Evolutionary conservation across 306 rosid species (phyloP), one percentile per base, ranked within the genome.

Genomic region (Quercus suber): DNA sequence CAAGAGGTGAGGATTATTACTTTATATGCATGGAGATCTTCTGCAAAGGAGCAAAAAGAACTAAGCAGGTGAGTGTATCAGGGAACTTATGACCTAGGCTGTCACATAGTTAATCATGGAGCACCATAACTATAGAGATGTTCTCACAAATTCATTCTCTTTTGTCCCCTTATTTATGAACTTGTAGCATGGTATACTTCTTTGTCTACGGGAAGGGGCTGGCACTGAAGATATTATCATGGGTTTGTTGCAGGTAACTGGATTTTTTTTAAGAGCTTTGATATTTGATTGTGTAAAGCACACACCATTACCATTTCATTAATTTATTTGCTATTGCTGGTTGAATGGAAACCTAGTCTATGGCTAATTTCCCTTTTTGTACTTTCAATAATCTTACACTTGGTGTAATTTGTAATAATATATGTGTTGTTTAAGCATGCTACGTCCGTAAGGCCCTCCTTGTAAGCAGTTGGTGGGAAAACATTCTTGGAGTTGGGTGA

Each of bases 161-260:
- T 45, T 74, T 28, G 71, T 52, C 12, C 19, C 11, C 25, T 37
- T 28, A 61, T 25, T 56, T 75, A 51, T 55, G 35, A 64, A 79
- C 53, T 75, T 78, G 33, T 78, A 94, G 97, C 84, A 68, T 1
- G 86, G 88, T 15, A 87, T 94, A 31, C 90, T 94, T 90, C 89
- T 94, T 59, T 94, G 92, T 77, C 75, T 90, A 25, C 87, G 94
- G 1, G 98, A 92, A 83, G 96, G 96, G 63, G 94, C 89, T 4
- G 53, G 75, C 55, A 72, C 93, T 4, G 31, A 80, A 55, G 85
- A 92, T 74, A 61, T 89, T 76, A 86, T 79, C 78, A 83, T 8
- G 80, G 97, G 96, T 77, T 84, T 94, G 77, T 80, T 92, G 78
- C 98, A 94, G 98, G 98, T 94, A 74, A 75, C 28, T 72, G 4